Evolutionary conservation across 345 rosid species (phyloP), one percentile per base, ranked within the genome.

Genomic region (Citrus unshiu): DNA sequence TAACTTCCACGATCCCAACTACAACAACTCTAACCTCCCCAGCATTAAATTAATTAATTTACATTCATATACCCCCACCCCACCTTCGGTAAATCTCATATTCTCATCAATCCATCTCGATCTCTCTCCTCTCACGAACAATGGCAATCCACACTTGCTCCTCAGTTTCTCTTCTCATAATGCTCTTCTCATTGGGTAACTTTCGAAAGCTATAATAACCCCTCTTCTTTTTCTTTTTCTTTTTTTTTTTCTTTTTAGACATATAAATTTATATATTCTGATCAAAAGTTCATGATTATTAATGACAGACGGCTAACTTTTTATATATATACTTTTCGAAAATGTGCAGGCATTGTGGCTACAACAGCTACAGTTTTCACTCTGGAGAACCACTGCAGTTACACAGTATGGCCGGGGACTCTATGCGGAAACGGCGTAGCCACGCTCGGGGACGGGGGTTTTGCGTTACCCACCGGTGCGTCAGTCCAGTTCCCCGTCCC

Each of bases 331-430:
- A 2, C 58, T 18, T 54, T 18, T 54, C 0, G 14, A 14, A 1
- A 6, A 68, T 40, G 43, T 76, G 83, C 85, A 87, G 87, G 87
- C 35, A 68, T 67, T 64, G 21, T 85, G 27, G 85, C 74, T 62
- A 78, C 80, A 49, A 79, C 89, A 8, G 94, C 92, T 54, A 88
- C 95, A 0, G 83, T 87, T 37, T 87, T 95, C 85, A 92, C 94
- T 1, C 86, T 95, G 72, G 84, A 85, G 70, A 93, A 95, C 83
- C 90, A 61, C n/a, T 93, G 98, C 75, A 72, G 79, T 60, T 85
- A 87, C 88, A 93, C 93, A 1, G 73, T 95, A 34, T 95, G 98
- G 98, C 98, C 98, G 0, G 98, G 93, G 24, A 91, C 93, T 63
- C 88, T 93, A 61, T 87, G 94, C 69, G 97, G 94, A 22, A 88